Base-by-base conservation (phyloP, 805 yeast genomes). In the Candida namnaoensis region DNA sequence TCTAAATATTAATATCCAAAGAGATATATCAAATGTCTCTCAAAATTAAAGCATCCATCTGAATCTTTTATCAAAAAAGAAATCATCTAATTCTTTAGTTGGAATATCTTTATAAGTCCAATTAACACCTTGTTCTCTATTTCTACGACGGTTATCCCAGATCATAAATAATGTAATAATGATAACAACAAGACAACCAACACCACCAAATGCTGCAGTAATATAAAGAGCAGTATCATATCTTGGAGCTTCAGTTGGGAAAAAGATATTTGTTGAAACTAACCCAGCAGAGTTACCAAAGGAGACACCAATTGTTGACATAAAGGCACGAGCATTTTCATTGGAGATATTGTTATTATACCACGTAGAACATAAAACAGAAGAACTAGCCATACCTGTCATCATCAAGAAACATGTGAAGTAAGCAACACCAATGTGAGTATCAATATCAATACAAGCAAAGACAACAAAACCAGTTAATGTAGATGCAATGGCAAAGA, bases 261-360 rank as follows among this genome's bases (percentile, higher is more conserved):
- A 59, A 56, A 75, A 76, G 35, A 75, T 68, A 47, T 68, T 74
- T 25, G 76, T 65, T 5, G 80, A 66, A 38, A 76, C 70, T 43
- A 76, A 67, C 42, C 80, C 80, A 36, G 78, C 79, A 35, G 74
- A 68, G 48, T 76, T 76, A 19, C 78, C 80, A 42, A 74, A 62
- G 4, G 79, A 78, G 47, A 75, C 69, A 37, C 74, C 76, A 15
- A 71, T 65, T 5, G 76, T 71, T 6, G 72, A 62, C 36, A 71
- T 55, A 19, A 69, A 71, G 10, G 67, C 74, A 42, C 76, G 64
- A 36, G 73, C 56, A 40, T 64, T 65, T 41, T 62, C 68, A 41
- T 69, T 68, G 5, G 75, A 74, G 3, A 68, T 68, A 43, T 72
- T 72, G 51, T 72, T 71, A 41, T 65, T 69, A 47, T 69, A 72